These are phyloP conservation scores for Pseudogymnoascus destructans DNA, from an alignment of 2,329 filamentous ascomycete species.

Conservation along the genomic window DNA sequence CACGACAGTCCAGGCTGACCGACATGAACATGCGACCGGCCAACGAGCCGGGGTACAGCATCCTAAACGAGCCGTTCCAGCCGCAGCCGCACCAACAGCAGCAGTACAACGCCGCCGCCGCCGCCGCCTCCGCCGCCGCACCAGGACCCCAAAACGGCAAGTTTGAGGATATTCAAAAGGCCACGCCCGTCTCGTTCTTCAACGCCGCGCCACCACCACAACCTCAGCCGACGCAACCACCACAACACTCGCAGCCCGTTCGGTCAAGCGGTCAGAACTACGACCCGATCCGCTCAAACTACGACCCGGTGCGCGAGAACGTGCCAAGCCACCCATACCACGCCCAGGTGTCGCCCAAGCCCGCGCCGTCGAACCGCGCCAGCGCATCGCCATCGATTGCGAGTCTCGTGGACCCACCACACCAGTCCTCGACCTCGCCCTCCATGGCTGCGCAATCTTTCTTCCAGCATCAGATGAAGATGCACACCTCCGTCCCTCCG, in stretches of 20 bases:
- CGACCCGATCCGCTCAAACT: conserved; percentile 73
- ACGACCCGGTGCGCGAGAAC: conserved; percentile 50
- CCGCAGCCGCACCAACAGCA: neutral
- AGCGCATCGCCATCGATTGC: conserved; percentile 86
- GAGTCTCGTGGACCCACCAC: conserved; percentile 67
- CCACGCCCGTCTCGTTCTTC: conserved; percentile 21
- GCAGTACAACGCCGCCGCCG: neutral
- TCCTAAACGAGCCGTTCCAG: neutral
- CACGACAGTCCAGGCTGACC: conserved; percentile 29
- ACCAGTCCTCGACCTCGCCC: conserved; percentile 23
- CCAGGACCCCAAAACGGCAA: conserved; percentile 25
- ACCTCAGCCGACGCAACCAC: conserved; percentile 24
- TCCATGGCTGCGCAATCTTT: conserved; percentile 25
- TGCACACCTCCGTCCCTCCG: conserved; percentile 20
- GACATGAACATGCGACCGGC: conserved; percentile 25
- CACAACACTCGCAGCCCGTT: conserved; percentile 33
- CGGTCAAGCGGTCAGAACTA: conserved; percentile 71
- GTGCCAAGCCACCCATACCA: conserved; percentile 34
- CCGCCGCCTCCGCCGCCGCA: neutral
- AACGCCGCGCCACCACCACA: neutral
- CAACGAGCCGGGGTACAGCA: conserved; percentile 13
- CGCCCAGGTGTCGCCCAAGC: conserved; percentile 34
- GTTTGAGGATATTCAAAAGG: conserved; percentile 30
- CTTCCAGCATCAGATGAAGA: conserved; percentile 23
- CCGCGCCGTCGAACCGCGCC: conserved; percentile 47